Evolutionary conservation across 805 yeast species (phyloP), one percentile per base, ranked within the genome.

Genomic region (Barnettozyma pratensis): DNA sequence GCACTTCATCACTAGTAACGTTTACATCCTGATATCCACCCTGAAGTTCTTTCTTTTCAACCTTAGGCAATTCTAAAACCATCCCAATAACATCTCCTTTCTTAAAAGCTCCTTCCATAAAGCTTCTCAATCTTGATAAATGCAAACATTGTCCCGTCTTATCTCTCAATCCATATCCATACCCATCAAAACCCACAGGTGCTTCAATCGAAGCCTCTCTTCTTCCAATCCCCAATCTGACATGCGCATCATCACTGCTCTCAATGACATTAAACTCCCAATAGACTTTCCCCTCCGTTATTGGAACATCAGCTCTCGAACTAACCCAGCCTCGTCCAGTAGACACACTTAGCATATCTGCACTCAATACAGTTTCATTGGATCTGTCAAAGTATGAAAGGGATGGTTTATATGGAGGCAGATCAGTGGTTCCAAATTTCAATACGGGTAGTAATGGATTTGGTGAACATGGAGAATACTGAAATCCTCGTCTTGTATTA

Each of bases 171-270:
- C 96, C 97, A 65, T 94, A 92, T 0, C 97, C 92, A 67, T 90
- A 94, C 0, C 90, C 92, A 65, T 94, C 98, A 59, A 80, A 88
- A 3, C 99, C 99, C 6, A 91, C 94, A 0, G 99, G 98, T 0
- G 96, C 96, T 56, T 92, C 97, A 40, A 91, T 66, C 44, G 89
- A 79, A 2, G 96, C 94, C 60, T 92, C 98, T 52, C 89, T 75
- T 45, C 98, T 71, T 0, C 85, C 85, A 36, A 92, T 61, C 0
- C 99, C 99, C 30, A 91, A 61, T 30, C 99, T 69, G 1, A 94
- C 89, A 63, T 91, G 92, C 1, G 67, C 59, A 5, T 58, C 52
- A 5, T 58, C 56, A 51, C 68, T 68, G 35, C 67, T 58, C 38
- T 61, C 55, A 5, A 80, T 47, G 2, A 92, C 76, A 47, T 79